phyloP scores from a whole-genome alignment of 73 alveolate species.

The Paramecium tetraurelia region DNA sequence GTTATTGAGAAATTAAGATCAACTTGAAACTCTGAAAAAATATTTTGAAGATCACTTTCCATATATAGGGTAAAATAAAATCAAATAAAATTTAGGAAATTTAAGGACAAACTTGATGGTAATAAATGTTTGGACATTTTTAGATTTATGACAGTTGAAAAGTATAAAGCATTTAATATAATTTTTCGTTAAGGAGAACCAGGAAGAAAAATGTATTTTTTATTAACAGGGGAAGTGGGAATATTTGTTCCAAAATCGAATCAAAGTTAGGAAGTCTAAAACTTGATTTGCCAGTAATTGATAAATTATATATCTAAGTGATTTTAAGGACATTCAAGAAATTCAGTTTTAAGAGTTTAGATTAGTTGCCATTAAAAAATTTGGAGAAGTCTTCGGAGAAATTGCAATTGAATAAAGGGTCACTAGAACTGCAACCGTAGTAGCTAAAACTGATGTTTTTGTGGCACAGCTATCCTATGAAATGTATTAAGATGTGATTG shows the following conservation, averaged over 20 bases:
- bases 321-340: not conserved
- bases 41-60: conserved; percentile 30
- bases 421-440: not conserved
- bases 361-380: not conserved
- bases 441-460: not conserved
- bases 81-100: not conserved
- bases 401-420: conserved; percentile 19
- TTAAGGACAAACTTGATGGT: conserved; percentile 23
- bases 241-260: not conserved
- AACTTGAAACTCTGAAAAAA: not conserved
- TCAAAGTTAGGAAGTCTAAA: not conserved
- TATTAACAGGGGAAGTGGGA: not conserved
- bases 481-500: not conserved
- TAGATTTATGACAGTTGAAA: conserved; percentile 1
- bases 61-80: not conserved
- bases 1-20: not conserved
- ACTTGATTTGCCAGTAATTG: not conserved
- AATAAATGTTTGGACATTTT: not conserved
- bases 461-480: not conserved
- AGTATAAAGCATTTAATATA: not conserved
- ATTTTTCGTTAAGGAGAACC: conserved; percentile 9
- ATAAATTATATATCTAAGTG: not conserved
- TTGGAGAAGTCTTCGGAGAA: conserved; percentile 17
- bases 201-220: conserved; percentile 45
- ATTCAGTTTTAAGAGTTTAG: not conserved